Percentiles rank a stretch among this genome's conserved stretches.
These are phyloP conservation scores for Hymenoscyphus linearis DNA, from an alignment of 2,329 filamentous ascomycete genomes.

Conservation along the genomic window DNA sequence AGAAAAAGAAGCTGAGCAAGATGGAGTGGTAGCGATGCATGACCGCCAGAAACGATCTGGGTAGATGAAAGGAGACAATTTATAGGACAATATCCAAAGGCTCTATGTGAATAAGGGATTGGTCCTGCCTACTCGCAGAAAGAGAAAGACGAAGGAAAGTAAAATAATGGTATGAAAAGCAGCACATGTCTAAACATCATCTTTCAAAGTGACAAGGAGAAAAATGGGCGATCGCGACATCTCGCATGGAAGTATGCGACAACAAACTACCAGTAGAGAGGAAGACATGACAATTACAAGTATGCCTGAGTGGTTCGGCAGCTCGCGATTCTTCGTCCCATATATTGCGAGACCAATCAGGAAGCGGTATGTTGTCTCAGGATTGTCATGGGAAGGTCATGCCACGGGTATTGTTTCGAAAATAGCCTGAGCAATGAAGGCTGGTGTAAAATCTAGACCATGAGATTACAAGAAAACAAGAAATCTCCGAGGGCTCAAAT, in stretches of 20 bases:
- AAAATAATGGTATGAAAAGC: neutral
- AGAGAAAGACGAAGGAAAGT: neutral
- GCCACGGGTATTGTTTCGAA: slow-evolving; percentile 14
- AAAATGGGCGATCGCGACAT: neutral
- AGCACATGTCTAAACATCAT: neutral
- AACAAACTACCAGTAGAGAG: neutral
- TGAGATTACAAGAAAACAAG: neutral
- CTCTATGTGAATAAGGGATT: neutral
- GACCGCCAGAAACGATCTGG: neutral
- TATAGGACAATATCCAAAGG: neutral
- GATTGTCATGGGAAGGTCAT: slow-evolving; percentile 7
- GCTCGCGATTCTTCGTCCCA: neutral
- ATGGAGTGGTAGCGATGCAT: neutral
- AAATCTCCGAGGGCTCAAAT: neutral
- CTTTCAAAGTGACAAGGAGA: neutral
- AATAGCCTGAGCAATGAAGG: neutral
- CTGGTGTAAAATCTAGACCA: neutral
- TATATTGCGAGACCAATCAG: neutral
- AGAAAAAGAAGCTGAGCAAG: neutral
- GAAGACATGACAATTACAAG: neutral
- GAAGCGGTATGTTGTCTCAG: neutral
- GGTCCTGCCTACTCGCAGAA: neutral
- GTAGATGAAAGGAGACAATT: neutral
- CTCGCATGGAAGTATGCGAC: neutral
- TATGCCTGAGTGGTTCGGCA: neutral